These are phyloP conservation scores for Talaromyces stipitatus DNA, from an alignment of 495 filamentous ascomycete genomes.

Conservation along the genomic window DNA sequence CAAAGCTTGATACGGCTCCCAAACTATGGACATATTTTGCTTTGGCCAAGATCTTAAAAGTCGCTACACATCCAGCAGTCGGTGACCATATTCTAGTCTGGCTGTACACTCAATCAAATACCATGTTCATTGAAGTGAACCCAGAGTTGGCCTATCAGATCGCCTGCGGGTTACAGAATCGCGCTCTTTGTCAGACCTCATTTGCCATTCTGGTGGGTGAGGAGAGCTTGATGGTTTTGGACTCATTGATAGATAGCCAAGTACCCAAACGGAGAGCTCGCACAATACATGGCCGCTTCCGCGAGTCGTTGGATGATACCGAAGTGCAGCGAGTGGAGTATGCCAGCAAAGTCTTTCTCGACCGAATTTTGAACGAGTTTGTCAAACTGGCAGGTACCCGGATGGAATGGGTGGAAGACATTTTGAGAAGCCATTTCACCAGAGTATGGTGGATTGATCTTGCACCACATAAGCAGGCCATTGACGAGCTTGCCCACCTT, in stretches of 20 bases:
- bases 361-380: conserved; percentile 26
- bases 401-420: conserved; percentile 34
- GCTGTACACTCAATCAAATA: conserved; percentile 35
- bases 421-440: conserved; percentile 6
- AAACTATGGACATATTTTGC: conserved; percentile 57
- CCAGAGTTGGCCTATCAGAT: conserved; percentile 40
- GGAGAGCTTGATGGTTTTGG: conserved; percentile 31
- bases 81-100: conserved; percentile 34
- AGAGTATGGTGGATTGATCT: conserved; percentile 19
- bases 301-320: conserved; percentile 31
- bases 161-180: conserved; percentile 32
- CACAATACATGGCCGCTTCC: conserved; percentile 22
- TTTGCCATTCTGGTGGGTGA: conserved; percentile 43
- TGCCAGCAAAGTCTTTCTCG: conserved; percentile 37
- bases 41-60: conserved; percentile 49
- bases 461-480: conserved; percentile 8
- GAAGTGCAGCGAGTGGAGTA: conserved; percentile 44
- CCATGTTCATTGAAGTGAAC: conserved; percentile 36
- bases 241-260: background rate
- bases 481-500: conserved; percentile 9
- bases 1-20: conserved; percentile 54
- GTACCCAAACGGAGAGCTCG: conserved; percentile 7
- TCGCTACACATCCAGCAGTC: conserved; percentile 28
- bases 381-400: conserved; percentile 23
- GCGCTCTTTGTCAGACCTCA: conserved; percentile 31